Evolutionary conservation across 2,329 filamentous ascomycete species (phyloP), one percentile per base, ranked within the genome.

Genomic region (Neodidymelliopsis sp.): DNA sequence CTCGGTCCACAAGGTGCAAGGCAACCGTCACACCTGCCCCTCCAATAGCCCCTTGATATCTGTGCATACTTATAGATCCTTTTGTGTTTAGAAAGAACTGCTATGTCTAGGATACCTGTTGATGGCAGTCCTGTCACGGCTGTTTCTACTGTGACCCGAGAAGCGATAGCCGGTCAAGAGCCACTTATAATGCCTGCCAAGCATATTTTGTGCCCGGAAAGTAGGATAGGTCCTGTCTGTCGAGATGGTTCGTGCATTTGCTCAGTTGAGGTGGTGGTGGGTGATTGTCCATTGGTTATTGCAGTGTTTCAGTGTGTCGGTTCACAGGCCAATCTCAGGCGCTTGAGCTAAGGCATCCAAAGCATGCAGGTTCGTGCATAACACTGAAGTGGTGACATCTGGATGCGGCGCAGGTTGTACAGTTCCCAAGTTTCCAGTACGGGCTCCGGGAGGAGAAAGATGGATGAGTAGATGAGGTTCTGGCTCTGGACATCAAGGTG

Each of bases 261-360:
- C 16, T n/a, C 16, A 6, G 33, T 43, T 13, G 23, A 7, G 11
- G 34, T 33, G 34, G 27, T 38, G 39, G 15, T 34, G 39, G 43
- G 31, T 20, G 20, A 29, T 31, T 15, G 33, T 13, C 15, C 33
- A 43, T 33, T 43, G 27, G 45, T 42, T 22, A 16, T 27, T 15
- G 33, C 27, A 12, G 13, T 42, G 45, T 49, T 49, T 49, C 45
- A 49, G 16, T 10, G 34, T 8, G 23, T 34, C 12, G 16, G 30
- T 34, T n/a, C 30, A 23, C 20, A 12, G 18, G 20, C 37, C 45
- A 49, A 31, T 42, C 31, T 31, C 20, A 31, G 15, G 18, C 27
- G 34, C 22, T 10, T 19, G 42, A 6, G 45, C 38, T 38, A 49
- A 49, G 45, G 28, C 38, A 23, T 42, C 9, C 12, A 0, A 16